Percentiles rank a stretch among this genome's conserved stretches.
These are phyloP conservation scores for Heliamphora pulchella DNA, from an alignment of 179 eudicot genomes.

Conservation along the genomic window DNA sequence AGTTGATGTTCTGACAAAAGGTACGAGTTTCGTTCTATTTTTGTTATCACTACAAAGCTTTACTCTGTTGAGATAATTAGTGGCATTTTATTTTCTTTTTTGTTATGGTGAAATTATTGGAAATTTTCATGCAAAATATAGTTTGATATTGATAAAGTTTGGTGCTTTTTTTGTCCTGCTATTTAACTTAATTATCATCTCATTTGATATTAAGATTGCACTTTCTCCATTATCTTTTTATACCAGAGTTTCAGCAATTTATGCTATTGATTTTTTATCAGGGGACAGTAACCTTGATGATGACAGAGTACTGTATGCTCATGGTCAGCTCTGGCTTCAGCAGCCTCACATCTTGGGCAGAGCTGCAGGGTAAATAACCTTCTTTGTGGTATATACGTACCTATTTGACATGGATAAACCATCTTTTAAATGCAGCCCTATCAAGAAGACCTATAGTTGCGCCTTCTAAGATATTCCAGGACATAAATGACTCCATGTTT, in stretches of 20 bases:
- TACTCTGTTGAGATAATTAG: background rate
- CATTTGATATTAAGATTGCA: background rate
- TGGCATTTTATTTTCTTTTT: background rate
- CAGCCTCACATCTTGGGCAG: conserved; percentile 68
- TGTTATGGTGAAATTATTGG: conserved; percentile 3
- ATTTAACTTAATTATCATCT: background rate
- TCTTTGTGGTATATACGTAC: background rate
- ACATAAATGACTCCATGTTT: background rate
- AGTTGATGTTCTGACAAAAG: conserved; percentile 73
- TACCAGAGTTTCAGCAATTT: background rate
- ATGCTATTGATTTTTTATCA: conserved; percentile 19
- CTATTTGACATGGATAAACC: background rate
- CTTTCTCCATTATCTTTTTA: background rate
- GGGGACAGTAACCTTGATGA: conserved; percentile 66
- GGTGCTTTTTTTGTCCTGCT: background rate
- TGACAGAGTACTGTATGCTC: conserved; percentile 60
- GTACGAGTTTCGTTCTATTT: conserved; percentile 20
- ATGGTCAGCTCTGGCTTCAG: conserved; percentile 71
- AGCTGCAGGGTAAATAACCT: conserved; percentile 60
- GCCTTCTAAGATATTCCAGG: background rate
- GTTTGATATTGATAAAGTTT: background rate
- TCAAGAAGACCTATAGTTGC: background rate
- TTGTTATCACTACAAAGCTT: background rate
- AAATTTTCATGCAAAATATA: background rate
- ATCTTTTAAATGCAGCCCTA: background rate